A percentile compares a stretch with the other conserved stretches of the same genome.
Conservation (phyloP, 1,284 basidiomycete genomes). For the Ganoderma resinaceum region DNA sequence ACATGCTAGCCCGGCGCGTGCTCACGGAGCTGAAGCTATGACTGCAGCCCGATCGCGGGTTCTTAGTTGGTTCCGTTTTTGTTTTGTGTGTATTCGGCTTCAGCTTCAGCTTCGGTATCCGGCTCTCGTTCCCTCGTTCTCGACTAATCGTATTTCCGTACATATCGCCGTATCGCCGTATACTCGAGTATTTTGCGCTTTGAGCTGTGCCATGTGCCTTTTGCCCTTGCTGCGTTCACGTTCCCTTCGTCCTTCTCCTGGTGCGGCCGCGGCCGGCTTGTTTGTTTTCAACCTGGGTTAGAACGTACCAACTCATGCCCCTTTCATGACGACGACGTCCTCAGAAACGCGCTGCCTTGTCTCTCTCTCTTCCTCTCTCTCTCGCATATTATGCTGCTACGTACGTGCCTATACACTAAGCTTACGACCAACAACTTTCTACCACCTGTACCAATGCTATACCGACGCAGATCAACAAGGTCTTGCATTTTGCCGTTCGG, state of each 20-base stretch:
- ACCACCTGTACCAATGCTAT: slow-evolving; percentile 37
- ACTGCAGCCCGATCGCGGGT: slow-evolving; percentile 35
- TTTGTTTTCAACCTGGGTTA: slow-evolving; percentile 17
- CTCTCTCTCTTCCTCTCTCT: slow-evolving; percentile 15
- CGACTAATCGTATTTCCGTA: slow-evolving; percentile 30
- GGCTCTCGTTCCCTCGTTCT: slow-evolving; percentile 13
- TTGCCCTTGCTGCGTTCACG: slow-evolving; percentile 1
- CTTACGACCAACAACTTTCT: slow-evolving; percentile 20
- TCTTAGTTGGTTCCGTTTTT: slow-evolving; percentile 11
- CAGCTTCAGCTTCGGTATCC: slow-evolving; percentile 7
- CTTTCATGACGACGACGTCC: slow-evolving; percentile 26
- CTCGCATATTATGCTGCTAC: slow-evolving; percentile 36
- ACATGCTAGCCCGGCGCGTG: slow-evolving; percentile 94
- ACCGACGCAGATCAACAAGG: slow-evolving; percentile 30
- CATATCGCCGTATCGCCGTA: slow-evolving; percentile 23
- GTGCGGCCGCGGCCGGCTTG: slow-evolving; percentile 24
- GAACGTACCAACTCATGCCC: slow-evolving; percentile 21
- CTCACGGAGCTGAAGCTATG: slow-evolving; percentile 93
- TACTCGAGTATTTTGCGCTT: slow-evolving; percentile 25
- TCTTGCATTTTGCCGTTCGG: not conserved
- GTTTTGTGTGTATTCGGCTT: slow-evolving; percentile 21
- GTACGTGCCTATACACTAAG: not conserved
- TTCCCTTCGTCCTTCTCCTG: slow-evolving; percentile 17
- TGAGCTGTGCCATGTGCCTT: slow-evolving; percentile 5
- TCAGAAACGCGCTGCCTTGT: slow-evolving; percentile 24